Evolutionary conservation across 2,329 filamentous ascomycete species (phyloP).

Genomic region (Hypomyces rosellus): DNA sequence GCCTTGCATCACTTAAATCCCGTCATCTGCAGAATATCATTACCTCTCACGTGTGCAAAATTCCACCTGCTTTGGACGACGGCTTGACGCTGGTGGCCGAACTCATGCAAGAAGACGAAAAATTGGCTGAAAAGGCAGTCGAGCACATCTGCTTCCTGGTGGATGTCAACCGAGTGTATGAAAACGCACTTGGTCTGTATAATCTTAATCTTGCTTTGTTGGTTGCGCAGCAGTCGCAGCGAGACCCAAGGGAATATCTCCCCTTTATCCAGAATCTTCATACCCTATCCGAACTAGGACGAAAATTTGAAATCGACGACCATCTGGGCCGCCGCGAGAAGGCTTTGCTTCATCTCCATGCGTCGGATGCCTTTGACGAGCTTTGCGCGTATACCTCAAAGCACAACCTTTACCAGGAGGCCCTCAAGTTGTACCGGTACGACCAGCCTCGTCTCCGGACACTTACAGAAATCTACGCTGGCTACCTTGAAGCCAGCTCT

Average conservation of each 20-base stretch:
- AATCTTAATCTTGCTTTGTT: conserved; percentile 83
- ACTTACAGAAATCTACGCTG: conserved; percentile 74
- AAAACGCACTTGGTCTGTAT: conserved; percentile 84
- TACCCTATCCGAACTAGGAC: conserved; percentile 60
- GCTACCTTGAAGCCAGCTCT: conserved; percentile 67
- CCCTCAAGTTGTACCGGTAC: conserved; percentile 79
- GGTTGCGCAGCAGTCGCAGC: conserved; percentile 92
- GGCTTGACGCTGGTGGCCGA: conserved; percentile 74
- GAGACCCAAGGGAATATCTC: conserved; percentile 90
- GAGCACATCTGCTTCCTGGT: conserved; percentile 97
- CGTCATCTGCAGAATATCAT: conserved; percentile 82
- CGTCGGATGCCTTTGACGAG: conserved; percentile 69
- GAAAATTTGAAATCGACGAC: conserved; percentile 82
- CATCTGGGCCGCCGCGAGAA: conserved; percentile 71
- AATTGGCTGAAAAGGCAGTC: conserved; percentile 78
- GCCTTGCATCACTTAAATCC: conserved; percentile 55
- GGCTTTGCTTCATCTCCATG: conserved; percentile 70
- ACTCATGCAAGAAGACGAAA: conserved; percentile 60
- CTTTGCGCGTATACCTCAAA: conserved; percentile 71
- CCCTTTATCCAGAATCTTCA: conserved; percentile 89
- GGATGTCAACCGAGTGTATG: conserved; percentile 86
- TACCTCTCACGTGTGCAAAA: conserved; percentile 91
- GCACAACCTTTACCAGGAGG: conserved; percentile 70
- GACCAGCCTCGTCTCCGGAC: conserved; percentile 58
- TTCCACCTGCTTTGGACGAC: conserved; percentile 80